Base-by-base conservation (phyloP, 2,329 filamentous ascomycete species). In the Xylaria polymorpha region DNA sequence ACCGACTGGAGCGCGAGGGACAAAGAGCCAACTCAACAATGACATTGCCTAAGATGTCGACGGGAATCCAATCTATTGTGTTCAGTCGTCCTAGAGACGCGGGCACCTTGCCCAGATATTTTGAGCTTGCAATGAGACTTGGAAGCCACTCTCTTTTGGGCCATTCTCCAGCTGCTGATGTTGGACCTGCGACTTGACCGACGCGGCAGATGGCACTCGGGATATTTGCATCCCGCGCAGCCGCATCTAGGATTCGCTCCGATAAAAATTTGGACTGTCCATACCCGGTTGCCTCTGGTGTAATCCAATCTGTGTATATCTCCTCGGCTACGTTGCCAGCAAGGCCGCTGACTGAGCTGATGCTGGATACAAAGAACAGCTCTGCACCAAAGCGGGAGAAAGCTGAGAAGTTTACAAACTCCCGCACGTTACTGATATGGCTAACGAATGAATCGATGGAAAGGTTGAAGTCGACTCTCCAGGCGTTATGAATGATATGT, bases 401-500 rank as follows among this genome's bases (percentile, higher is more conserved):
- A 4, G 72, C 53, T 1, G 73, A 68, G 59, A 75, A 74, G 22
- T 73, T 61, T 1, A 72, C 41, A 5, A 75, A 22, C 1, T 46
- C 41, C 15, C 69, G 62, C 12, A 71, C 68, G 4, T 41, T 44
- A n/a, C 37, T n/a, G 20, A 74, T 44, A 12, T 73, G 71, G 14
- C 39, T 53, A 1, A 29, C 18, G 43, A 73, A 74, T 0, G 73
- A 73, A 5, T 71, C 61, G 4, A 73, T 55, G 1, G 70, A 69
- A 10, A 69, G 70, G 56, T 76, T 75, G 59, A 76, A 75, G 67
- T 75, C 66, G 29, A 75, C 72, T 32, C 67, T 61, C 73, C 71
- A 75, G 9, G 73, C 71, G 14, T 61, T 68, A 37, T 76, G 74
- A 9, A 75, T 63, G 8, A 74, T 46, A 5, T 61, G 43, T 0